phyloP scores from a whole-genome alignment of 2,329 filamentous ascomycete species.

The Fusarium oligoseptatum region DNA sequence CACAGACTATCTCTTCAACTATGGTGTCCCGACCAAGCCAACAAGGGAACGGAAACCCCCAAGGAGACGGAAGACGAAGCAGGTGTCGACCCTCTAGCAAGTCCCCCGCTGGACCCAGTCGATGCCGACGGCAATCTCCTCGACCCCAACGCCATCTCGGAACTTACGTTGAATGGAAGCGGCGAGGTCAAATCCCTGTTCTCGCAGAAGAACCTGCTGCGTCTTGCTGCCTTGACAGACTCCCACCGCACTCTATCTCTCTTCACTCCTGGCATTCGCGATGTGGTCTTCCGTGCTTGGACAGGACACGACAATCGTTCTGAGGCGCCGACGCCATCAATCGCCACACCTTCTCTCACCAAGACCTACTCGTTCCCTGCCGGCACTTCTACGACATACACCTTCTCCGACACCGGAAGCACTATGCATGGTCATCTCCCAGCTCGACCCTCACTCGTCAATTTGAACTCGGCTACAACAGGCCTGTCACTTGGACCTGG shows the following conservation, averaged over 20 bases:
- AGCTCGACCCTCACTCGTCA: conserved; percentile 77
- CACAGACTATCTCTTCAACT: conserved; percentile 89
- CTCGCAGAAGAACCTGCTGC: conserved; percentile 92
- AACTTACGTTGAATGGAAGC: conserved; percentile 82
- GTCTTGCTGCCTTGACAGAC: conserved; percentile 84
- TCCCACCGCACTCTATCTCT: conserved; percentile 92
- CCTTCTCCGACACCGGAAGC: conserved; percentile 79
- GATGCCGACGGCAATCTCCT: conserved; percentile 84
- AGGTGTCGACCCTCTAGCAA: conserved; percentile 83
- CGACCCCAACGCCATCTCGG: conserved; percentile 80
- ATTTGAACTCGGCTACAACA: conserved; percentile 70
- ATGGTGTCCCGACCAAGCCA: conserved; percentile 86
- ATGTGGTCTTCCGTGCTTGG: conserved; percentile 94
- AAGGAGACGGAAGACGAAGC: conserved; percentile 68
- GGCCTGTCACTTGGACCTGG: conserved; percentile 74
- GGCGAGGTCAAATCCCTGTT: conserved; percentile 90
- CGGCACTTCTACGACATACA: conserved; percentile 75
- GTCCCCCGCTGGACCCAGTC: conserved; percentile 83
- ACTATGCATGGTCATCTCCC: conserved; percentile 71
- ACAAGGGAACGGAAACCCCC: conserved; percentile 62
- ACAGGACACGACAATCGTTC: conserved; percentile 80
- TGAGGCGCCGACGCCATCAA: conserved; percentile 66
- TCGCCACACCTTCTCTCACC: conserved; percentile 66
- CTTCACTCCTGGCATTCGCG: conserved; percentile 90
- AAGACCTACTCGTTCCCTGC: conserved; percentile 73